Conservation (phyloP, 192 early-diverging fungal species). For the Linnemannia exigua region DNA sequence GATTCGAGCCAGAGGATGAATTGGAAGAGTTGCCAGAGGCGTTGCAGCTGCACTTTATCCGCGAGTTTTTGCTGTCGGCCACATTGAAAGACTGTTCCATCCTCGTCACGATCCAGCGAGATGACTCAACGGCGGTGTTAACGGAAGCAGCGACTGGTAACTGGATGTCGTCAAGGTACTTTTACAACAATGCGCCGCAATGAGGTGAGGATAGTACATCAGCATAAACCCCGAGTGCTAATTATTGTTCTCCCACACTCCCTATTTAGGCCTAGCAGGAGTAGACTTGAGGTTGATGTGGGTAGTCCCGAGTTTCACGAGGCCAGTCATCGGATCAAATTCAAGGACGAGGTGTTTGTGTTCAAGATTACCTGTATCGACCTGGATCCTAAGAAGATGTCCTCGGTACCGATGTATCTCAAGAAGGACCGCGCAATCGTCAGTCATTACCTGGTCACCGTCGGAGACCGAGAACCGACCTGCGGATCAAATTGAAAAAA, state of each 20-base stretch:
- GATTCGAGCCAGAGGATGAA: slow-evolving; percentile 43
- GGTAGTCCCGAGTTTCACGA: slow-evolving; percentile 3
- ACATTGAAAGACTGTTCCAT: slow-evolving; percentile 88
- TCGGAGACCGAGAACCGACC: slow-evolving; percentile 31
- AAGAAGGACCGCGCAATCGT: slow-evolving; percentile 71
- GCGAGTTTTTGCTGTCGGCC: slow-evolving; percentile 77
- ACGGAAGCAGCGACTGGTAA: neutral
- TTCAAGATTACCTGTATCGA: slow-evolving; percentile 76
- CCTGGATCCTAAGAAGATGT: slow-evolving; percentile 77
- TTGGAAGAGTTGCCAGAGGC: slow-evolving; percentile 18
- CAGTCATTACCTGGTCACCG: slow-evolving; percentile 39
- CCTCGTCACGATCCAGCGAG: slow-evolving; percentile 64
- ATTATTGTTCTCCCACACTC: neutral
- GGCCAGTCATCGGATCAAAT: slow-evolving; percentile 1
- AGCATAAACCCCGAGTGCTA: neutral
- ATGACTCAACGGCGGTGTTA: slow-evolving; percentile 24
- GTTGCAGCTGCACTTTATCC: slow-evolving; percentile 61
- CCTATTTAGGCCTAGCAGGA: neutral
- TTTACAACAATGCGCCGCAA: neutral
- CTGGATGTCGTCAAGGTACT: neutral
- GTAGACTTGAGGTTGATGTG: neutral
- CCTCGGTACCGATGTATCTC: slow-evolving; percentile 68
- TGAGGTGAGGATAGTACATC: no score
- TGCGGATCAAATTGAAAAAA: slow-evolving; percentile 18
- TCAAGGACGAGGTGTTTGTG: slow-evolving; percentile 26